Percentiles rank a stretch among this genome's conserved stretches.
Evolutionary conservation across 176 grass and related monocot genomes (phyloP).

Genomic region (Oryza officinalis): DNA sequence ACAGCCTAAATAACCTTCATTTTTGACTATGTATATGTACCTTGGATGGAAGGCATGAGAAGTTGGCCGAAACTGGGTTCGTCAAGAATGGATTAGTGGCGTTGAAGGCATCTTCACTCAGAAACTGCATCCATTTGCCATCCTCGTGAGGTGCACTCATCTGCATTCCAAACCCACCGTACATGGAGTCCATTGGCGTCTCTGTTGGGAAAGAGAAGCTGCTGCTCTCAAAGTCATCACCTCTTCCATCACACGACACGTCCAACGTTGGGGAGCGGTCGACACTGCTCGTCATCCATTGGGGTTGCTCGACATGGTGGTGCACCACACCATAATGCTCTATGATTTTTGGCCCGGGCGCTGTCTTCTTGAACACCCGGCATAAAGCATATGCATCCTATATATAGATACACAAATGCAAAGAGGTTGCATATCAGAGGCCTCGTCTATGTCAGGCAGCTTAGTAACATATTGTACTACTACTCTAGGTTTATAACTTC

Average conservation of each 20-base stretch:
- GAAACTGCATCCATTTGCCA: slow-evolving; percentile 71
- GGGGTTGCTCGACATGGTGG: slow-evolving; percentile 47
- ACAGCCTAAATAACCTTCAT: background rate
- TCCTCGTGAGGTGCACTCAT: slow-evolving; percentile 40
- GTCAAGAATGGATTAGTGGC: slow-evolving; percentile 48
- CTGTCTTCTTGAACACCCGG: slow-evolving; percentile 92
- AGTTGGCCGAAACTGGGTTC: slow-evolving; percentile 47
- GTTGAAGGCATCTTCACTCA: slow-evolving; percentile 67
- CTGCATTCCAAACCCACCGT: slow-evolving; percentile 42
- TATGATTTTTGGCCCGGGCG: slow-evolving; percentile 76
- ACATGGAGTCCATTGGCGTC: slow-evolving; percentile 35
- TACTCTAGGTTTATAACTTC: background rate
- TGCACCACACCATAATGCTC: slow-evolving; percentile 66
- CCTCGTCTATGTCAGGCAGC: background rate
- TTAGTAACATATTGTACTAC: background rate
- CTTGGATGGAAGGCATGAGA: slow-evolving; percentile 77
- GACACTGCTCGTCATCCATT: slow-evolving; percentile 51
- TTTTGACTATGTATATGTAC: slow-evolving; percentile 33
- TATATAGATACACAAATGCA: slow-evolving; percentile 17
- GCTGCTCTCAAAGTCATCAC: slow-evolving; percentile 64
- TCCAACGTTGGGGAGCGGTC: slow-evolving; percentile 62
- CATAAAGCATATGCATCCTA: slow-evolving; percentile 94
- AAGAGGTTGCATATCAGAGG: slow-evolving; percentile 1
- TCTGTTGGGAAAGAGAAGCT: slow-evolving; percentile 61
- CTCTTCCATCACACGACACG: slow-evolving; percentile 66